These are phyloP conservation scores for Thermomucor indicae-seudaticae DNA, from an alignment of 371 early-diverging fungal genomes.

Conservation along the genomic window DNA sequence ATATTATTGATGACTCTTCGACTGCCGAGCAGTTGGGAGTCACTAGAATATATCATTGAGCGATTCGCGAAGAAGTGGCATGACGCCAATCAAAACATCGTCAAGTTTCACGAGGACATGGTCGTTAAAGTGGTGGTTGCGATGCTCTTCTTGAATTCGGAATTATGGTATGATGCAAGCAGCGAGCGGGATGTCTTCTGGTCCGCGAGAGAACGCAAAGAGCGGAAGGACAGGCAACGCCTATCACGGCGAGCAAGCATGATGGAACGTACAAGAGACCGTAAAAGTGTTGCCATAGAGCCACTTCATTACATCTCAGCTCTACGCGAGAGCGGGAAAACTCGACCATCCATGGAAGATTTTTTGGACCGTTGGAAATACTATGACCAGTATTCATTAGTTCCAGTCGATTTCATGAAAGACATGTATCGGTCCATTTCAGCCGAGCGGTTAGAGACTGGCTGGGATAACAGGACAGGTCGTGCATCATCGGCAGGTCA, in stretches of 20 bases:
- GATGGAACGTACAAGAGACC: constrained; percentile 22
- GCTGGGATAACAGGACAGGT: constrained; percentile 41
- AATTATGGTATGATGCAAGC: constrained; percentile 70
- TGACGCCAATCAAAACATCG: constrained; percentile 53
- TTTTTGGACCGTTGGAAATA: constrained; percentile 46
- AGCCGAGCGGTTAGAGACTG: constrained; percentile 53
- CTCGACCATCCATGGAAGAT: constrained; percentile 23
- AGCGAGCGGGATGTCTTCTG: constrained; percentile 46
- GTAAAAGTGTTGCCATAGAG: constrained; percentile 31
- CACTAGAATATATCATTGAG: constrained; percentile 77
- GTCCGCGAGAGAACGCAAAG: constrained; percentile 40
- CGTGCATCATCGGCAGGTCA: neutral
- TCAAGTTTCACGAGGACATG: constrained; percentile 58
- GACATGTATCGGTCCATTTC: constrained; percentile 50
- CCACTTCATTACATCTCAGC: constrained; percentile 42
- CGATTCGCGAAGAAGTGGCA: constrained; percentile 80
- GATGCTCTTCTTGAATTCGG: constrained; percentile 85
- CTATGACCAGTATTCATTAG: constrained; percentile 40
- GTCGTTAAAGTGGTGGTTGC: constrained; percentile 77
- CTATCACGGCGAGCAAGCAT: constrained; percentile 25
- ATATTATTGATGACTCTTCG: constrained; percentile 69
- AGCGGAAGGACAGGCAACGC: constrained; percentile 30
- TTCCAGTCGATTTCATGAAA: constrained; percentile 41
- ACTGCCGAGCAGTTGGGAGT: constrained; percentile 69
- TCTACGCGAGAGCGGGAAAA: constrained; percentile 20